Conservation (phyloP, 129 eudicot species). For the Chrysanthemum seticuspe region DNA sequence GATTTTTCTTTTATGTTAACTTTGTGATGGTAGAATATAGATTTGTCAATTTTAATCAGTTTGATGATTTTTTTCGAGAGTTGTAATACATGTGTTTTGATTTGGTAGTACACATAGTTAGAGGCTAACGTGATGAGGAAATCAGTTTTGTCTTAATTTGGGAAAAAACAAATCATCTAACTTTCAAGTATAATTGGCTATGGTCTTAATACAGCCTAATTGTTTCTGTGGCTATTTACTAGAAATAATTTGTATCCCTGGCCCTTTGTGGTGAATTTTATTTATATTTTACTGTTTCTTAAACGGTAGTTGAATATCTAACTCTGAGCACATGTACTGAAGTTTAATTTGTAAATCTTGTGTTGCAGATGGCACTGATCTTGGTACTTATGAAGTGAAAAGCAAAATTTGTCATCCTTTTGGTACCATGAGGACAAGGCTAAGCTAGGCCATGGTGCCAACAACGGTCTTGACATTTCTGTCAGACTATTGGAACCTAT, state of each 20-base stretch:
- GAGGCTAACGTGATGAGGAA: too few relatives aligned
- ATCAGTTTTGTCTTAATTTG: too few relatives aligned
- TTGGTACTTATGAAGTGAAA: slow-evolving; percentile 67
- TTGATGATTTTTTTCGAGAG: too few relatives aligned
- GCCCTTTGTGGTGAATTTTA: background rate
- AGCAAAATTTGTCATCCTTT: slow-evolving; percentile 85
- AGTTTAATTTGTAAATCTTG: background rate
- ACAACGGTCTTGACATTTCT: slow-evolving; percentile 82
- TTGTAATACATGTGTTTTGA: too few relatives aligned
- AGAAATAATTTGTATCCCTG: background rate
- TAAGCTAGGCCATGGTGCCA: slow-evolving; percentile 69
- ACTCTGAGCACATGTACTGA: background rate
- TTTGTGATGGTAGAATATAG: too few relatives aligned
- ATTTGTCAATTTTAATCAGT: too few relatives aligned
- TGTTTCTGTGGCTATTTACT: background rate
- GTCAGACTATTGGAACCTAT: slow-evolving; percentile 73
- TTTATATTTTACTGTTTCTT: background rate
- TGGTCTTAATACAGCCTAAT: background rate
- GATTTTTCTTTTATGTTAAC: too few relatives aligned
- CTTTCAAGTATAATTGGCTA: background rate
- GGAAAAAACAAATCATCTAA: too few relatives aligned
- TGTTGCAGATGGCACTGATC: slow-evolving; percentile 77
- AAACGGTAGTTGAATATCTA: background rate
- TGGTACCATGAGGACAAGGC: slow-evolving; percentile 61
- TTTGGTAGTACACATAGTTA: too few relatives aligned